Percentiles rank a stretch among this genome's conserved stretches.
phyloP scores from a whole-genome alignment of 176 grass and related monocot species.

The Raddia guianensis region DNA sequence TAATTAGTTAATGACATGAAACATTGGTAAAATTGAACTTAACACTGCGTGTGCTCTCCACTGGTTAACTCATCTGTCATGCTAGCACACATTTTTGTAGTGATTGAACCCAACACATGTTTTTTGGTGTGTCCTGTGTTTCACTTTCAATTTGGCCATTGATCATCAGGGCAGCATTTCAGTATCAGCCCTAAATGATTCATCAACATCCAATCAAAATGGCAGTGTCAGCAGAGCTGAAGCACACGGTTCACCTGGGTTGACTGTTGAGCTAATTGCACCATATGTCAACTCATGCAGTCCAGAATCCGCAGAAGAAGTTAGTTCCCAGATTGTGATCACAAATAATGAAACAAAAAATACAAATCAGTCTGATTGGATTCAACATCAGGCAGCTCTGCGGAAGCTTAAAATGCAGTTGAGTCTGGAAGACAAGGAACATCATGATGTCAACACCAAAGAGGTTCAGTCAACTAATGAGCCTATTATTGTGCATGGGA shows the following conservation, averaged over 20 bases:
- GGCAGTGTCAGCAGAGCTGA: conserved; percentile 45
- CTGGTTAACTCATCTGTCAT: not conserved
- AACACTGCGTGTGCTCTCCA: not conserved
- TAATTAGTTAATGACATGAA: conserved; percentile 11
- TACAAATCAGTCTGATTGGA: conserved; percentile 44
- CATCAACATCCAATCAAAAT: conserved; percentile 49
- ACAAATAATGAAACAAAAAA: conserved; percentile 37
- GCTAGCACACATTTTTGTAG: conserved; percentile 16
- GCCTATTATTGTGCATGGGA: not conserved
- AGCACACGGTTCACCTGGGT: conserved; percentile 48
- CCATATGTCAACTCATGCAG: conserved; percentile 50
- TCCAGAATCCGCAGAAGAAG: conserved; percentile 71
- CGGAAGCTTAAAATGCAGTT: conserved; percentile 50
- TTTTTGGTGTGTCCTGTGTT: not conserved
- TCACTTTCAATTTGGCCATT: conserved; percentile 28
- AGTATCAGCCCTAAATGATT: conserved; percentile 38
- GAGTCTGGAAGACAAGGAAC: conserved; percentile 60
- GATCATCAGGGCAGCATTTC: conserved; percentile 59
- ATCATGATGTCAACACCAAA: not conserved
- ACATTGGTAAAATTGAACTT: conserved; percentile 2
- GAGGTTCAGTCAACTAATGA: conserved; percentile 40
- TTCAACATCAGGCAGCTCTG: conserved; percentile 44
- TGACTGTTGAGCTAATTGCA: conserved; percentile 49
- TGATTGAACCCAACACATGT: conserved; percentile 3
- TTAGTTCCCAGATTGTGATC: conserved; percentile 59